These are phyloP conservation scores for Aspergillus sp. DNA, from an alignment of 2,329 filamentous ascomycete species.

Conservation along the genomic window DNA sequence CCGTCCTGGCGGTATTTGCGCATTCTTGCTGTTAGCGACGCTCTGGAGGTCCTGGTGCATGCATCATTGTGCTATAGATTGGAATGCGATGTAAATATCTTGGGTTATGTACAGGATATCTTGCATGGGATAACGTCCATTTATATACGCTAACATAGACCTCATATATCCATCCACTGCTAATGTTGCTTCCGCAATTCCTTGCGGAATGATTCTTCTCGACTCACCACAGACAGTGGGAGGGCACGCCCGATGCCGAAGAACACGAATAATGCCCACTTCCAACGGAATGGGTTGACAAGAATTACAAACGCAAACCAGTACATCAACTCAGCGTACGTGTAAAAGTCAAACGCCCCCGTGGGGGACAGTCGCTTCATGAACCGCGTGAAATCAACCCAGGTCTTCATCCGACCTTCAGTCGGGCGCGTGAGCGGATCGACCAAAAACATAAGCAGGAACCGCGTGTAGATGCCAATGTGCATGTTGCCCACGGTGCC, in stretches of 20 bases:
- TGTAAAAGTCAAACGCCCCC: constrained; percentile 80
- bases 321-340: constrained; percentile 73
- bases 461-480: constrained; percentile 79
- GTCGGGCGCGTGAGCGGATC: constrained; percentile 67
- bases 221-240: constrained; percentile 56
- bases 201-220: constrained; percentile 45
- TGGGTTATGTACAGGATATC: neutral
- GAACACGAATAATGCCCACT: constrained; percentile 78
- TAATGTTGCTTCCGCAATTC: constrained; percentile 19
- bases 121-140: too few species aligned
- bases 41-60: too few species aligned
- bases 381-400: constrained; percentile 73
- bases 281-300: constrained; percentile 82
- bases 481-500: constrained; percentile 80
- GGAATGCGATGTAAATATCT: too few species aligned
- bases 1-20: neutral
- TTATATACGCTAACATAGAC: too few species aligned
- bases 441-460: constrained; percentile 75
- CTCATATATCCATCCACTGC: too few species aligned
- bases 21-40: neutral
- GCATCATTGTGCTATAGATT: too few species aligned
- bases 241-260: constrained; percentile 61
- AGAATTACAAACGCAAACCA: constrained; percentile 74
- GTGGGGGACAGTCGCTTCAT: constrained; percentile 63
- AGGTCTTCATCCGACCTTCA: constrained; percentile 67